Conservation (phyloP, 2,329 filamentous ascomycete species). For the Orbilia javanica region DNA sequence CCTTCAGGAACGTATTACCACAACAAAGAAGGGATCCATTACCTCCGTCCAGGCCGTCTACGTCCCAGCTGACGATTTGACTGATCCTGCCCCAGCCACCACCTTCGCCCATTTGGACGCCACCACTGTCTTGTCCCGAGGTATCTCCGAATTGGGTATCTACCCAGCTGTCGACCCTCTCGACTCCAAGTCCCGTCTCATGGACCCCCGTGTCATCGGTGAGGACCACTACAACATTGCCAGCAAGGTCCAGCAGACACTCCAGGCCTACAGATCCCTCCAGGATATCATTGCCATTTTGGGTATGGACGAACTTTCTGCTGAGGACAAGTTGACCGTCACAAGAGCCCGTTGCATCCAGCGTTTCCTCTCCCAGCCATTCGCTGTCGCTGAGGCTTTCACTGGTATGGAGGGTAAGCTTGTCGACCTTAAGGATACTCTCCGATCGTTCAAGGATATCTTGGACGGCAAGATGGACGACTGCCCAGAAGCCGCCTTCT, state of each 20-base stretch:
- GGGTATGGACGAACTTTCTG: conserved; percentile 99
- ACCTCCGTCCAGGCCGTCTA: conserved; percentile 99
- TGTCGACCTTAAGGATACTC: conserved; percentile 98
- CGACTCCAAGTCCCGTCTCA: conserved; percentile 99
- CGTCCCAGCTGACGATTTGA: conserved; percentile 99
- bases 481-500: conserved; percentile 89
- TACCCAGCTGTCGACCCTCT: conserved; percentile 99
- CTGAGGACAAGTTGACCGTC: conserved; percentile 99
- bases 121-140: conserved; percentile 99
- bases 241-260: conserved; percentile 96
- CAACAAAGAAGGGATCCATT: conserved; percentile 99
- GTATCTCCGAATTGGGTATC: conserved; percentile 99
- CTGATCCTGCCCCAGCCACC: conserved; percentile 98
- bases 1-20: conserved; percentile 99
- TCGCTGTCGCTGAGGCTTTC: conserved; percentile 83
- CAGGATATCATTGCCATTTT: conserved; percentile 99
- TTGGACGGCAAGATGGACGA: conserved; percentile 94
- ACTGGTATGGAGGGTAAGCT: conserved; percentile 92
- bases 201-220: conserved; percentile 98
- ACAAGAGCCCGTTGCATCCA: conserved; percentile 99
- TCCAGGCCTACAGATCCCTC: conserved; percentile 99
- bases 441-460: conserved; percentile 96
- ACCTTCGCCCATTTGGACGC: conserved; percentile 99
- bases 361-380: conserved; percentile 99
- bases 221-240: conserved; percentile 97